phyloP scores from a whole-genome alignment of 441 rosid species.

The Theobroma grandiflorum region DNA sequence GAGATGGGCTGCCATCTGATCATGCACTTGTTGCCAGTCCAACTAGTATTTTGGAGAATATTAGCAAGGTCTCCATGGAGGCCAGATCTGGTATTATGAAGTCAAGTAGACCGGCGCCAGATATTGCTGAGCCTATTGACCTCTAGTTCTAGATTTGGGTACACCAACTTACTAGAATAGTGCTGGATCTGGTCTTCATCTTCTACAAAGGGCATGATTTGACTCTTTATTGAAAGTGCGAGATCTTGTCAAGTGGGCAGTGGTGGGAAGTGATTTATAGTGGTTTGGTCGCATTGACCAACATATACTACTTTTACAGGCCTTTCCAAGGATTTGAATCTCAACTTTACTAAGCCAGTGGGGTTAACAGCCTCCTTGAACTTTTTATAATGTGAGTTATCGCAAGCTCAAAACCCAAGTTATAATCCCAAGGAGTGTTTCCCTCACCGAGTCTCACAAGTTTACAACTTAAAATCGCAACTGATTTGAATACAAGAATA shows the following conservation, averaged over 20 bases:
- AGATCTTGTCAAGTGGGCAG: background rate
- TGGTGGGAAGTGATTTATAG: too few species aligned
- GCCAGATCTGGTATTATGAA: background rate
- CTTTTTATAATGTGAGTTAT: too few species aligned
- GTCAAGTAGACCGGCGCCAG: background rate
- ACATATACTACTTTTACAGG: too few species aligned
- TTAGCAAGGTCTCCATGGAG: background rate
- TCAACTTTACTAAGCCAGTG: too few species aligned
- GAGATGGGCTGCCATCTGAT: background rate
- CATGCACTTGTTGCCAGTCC: background rate
- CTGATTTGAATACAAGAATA: too few species aligned
- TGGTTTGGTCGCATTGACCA: too few species aligned
- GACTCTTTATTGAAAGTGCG: background rate
- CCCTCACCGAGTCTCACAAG: too few species aligned
- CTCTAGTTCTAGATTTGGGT: background rate
- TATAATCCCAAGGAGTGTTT: too few species aligned
- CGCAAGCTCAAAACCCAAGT: too few species aligned
- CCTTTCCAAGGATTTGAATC: too few species aligned
- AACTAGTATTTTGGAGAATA: constrained; percentile 2
- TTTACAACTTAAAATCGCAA: too few species aligned
- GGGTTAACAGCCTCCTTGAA: too few species aligned
- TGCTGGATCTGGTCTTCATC: background rate
- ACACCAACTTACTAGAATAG: background rate
- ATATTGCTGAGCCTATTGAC: constrained; percentile 4
- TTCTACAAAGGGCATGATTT: background rate